phyloP scores from a whole-genome alignment of 306 rosid genomes.

The Cucumis cinereus region DNA sequence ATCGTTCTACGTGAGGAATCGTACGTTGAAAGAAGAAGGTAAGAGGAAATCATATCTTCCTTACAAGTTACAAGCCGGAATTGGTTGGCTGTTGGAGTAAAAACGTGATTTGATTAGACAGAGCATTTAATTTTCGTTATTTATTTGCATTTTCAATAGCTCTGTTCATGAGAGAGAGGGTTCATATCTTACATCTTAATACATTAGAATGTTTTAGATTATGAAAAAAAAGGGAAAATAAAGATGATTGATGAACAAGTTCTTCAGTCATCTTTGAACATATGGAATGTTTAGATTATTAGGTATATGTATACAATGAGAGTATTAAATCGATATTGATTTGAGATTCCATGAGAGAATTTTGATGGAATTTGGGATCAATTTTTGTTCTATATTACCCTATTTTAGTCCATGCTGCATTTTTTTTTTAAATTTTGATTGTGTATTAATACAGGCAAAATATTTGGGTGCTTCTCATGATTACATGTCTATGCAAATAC shows the following conservation, averaged over 20 bases:
- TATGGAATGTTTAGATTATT: neutral
- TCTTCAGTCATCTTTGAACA: neutral
- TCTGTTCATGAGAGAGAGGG: neutral
- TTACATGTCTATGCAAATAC: too few relatives aligned
- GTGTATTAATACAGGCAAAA: neutral
- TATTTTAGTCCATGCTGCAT: neutral
- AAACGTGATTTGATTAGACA: conserved; percentile 23
- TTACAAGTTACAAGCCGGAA: conserved; percentile 48
- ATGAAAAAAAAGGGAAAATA: neutral
- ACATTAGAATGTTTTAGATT: neutral
- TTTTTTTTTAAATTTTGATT: neutral
- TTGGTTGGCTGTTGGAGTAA: conserved; percentile 46
- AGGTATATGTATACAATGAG: neutral
- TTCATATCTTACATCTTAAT: too few relatives aligned
- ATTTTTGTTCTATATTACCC: neutral
- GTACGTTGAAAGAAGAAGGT: conserved; percentile 23
- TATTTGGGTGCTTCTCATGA: too few relatives aligned
- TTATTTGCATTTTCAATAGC: neutral
- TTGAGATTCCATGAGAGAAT: neutral
- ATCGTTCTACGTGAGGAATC: conserved; percentile 37
- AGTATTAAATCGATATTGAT: neutral
- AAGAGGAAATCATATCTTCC: conserved; percentile 61
- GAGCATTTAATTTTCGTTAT: neutral
- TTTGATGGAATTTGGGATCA: neutral
- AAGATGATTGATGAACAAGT: neutral